These are phyloP conservation scores for Hypoxylon crocopeplum DNA, from an alignment of 495 filamentous ascomycete species.

Conservation along the genomic window DNA sequence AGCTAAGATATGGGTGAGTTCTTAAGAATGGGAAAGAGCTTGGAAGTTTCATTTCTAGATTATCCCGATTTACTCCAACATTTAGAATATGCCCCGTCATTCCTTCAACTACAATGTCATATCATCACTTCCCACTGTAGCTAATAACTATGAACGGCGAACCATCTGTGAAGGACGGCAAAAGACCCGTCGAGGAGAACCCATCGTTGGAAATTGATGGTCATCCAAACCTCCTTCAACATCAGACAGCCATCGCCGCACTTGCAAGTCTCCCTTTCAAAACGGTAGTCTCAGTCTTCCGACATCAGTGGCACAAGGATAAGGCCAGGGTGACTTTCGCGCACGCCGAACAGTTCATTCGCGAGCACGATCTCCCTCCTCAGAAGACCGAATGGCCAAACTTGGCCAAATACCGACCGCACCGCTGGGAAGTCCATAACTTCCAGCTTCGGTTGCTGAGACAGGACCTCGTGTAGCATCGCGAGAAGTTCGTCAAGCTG, in stretches of 20 bases:
- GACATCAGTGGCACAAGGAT: constrained; percentile 42
- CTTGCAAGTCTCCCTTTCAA: constrained; percentile 37
- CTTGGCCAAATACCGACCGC: constrained; percentile 23
- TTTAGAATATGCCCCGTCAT: no score
- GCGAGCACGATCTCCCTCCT: constrained; percentile 14
- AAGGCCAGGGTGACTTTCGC: constrained; percentile 34
- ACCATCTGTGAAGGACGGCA: constrained; percentile 25
- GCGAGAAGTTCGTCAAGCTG: constrained; percentile 28
- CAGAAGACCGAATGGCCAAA: constrained; percentile 21
- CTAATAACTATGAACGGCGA: constrained; percentile 16
- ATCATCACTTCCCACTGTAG: constrained; percentile 2
- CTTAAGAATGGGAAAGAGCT: no score
- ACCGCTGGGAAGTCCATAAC: constrained; percentile 6
- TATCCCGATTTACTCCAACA: no score
- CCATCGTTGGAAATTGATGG: background rate
- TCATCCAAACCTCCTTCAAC: constrained; percentile 19
- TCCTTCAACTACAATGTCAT: background rate
- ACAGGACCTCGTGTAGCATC: constrained; percentile 31
- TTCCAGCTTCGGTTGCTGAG: constrained; percentile 17
- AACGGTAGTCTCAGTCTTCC: constrained; percentile 33
- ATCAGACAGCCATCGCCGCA: constrained; percentile 28
- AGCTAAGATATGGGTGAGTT: no score
- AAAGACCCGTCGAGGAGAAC: constrained; percentile 10
- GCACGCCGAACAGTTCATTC: constrained; percentile 35
- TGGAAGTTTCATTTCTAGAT: no score